Evolutionary conservation across 2,329 filamentous ascomycete species (phyloP).

Genomic region (Talaromyces sp.): DNA sequence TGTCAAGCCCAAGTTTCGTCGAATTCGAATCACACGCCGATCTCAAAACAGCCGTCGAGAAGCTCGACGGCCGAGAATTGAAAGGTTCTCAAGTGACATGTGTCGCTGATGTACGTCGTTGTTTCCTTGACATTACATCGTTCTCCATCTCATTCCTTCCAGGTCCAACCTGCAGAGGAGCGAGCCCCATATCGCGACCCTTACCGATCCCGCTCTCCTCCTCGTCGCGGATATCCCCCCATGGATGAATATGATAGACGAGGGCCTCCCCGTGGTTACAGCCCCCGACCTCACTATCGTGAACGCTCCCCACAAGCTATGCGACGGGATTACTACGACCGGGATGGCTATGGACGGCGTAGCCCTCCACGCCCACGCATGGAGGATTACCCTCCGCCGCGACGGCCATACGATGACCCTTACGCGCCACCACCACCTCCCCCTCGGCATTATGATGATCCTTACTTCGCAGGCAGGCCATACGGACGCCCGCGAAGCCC

Average conservation of each 20-base stretch:
- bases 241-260: constrained; percentile 82
- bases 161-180: constrained; percentile 71
- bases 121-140: not conserved
- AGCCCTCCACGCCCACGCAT: constrained; percentile 75
- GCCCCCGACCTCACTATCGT: constrained; percentile 80
- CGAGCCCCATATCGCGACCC: constrained; percentile 62
- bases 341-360: constrained; percentile 72
- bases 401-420: constrained; percentile 59
- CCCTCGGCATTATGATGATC: constrained; percentile 57
- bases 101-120: constrained; percentile 71
- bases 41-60: constrained; percentile 86
- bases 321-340: constrained; percentile 82
- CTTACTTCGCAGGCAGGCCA: constrained; percentile 57
- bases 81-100: constrained; percentile 86
- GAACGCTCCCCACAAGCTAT: constrained; percentile 72
- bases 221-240: constrained; percentile 65
- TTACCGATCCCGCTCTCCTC: constrained; percentile 78
- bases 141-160: constrained; percentile 30
- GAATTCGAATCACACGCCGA: constrained; percentile 94
- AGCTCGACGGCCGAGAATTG: constrained; percentile 89
- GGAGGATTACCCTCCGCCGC: constrained; percentile 69
- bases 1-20: constrained; percentile 68
- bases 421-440: constrained; percentile 56
- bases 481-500: constrained; percentile 51
- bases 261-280: constrained; percentile 77